A percentile compares a stretch with the other conserved stretches of the same genome.
These are phyloP conservation scores for Sambucus nigra DNA, from an alignment of 129 eudicot genomes.

Conservation along the genomic window DNA sequence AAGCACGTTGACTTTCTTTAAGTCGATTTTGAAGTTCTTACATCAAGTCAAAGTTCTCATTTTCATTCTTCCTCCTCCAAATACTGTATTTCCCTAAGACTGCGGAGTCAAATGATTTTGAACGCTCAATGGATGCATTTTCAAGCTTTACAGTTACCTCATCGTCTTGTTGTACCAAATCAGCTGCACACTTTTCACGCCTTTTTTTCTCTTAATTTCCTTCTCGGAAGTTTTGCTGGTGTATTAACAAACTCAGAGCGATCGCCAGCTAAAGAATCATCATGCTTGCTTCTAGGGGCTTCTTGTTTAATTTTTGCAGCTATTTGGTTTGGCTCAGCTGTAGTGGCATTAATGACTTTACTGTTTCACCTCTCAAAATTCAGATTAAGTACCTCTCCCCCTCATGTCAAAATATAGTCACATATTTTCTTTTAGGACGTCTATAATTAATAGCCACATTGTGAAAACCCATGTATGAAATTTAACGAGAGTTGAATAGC, in stretches of 20 bases:
- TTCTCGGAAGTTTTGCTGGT: too few relatives aligned
- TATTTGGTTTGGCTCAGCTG: conserved; percentile 32
- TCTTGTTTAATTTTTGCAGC: conserved; percentile 21
- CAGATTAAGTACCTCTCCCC: background rate
- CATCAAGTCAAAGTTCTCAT: conserved; percentile 65
- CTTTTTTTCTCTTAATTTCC: too few relatives aligned
- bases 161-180: conserved; percentile 68
- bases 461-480: too few relatives aligned
- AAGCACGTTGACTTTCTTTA: conserved; percentile 85
- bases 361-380: background rate
- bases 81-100: conserved; percentile 85
- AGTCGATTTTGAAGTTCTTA: conserved; percentile 62
- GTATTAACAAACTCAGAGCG: conserved; percentile 33
- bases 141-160: conserved; percentile 74
- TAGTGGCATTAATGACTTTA: conserved; percentile 1
- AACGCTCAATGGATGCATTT: conserved; percentile 84
- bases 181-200: conserved; percentile 82
- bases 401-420: too few relatives aligned
- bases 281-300: conserved; percentile 2
- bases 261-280: conserved; percentile 35
- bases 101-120: conserved; percentile 90
- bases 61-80: conserved; percentile 87
- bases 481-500: too few relatives aligned
- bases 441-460: too few relatives aligned
- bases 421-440: too few relatives aligned